Conservation (phyloP, 257 asterid genomes). For the Petunia secreta region DNA sequence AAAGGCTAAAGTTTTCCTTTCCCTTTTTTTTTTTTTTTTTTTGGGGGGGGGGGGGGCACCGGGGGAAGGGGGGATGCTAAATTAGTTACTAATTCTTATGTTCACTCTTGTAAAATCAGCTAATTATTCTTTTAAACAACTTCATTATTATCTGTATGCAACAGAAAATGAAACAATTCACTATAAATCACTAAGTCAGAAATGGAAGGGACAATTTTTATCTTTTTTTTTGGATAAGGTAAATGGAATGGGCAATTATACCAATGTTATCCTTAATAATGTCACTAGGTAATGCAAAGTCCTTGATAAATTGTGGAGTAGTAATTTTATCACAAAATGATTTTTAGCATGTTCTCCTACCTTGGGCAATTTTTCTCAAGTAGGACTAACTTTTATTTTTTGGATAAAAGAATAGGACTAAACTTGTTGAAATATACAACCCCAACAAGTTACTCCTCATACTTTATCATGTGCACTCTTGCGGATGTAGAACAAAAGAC, state of each 20-base stretch:
- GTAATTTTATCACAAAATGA: neutral
- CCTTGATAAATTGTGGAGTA: neutral
- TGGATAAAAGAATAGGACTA: neutral
- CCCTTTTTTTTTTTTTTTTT: too few species aligned
- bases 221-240: too few species aligned
- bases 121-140: neutral
- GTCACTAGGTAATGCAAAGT: neutral
- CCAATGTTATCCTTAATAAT: neutral
- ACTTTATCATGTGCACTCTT: neutral
- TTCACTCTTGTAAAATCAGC: slow-evolving; percentile 1
- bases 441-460: neutral
- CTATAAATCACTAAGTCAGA: neutral
- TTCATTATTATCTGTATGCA: slow-evolving; percentile 4
- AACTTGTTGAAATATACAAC: neutral
- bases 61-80: neutral
- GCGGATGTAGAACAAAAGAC: too few species aligned
- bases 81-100: slow-evolving; percentile 12
- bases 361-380: neutral
- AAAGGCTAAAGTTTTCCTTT: too few species aligned
- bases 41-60: too few species aligned
- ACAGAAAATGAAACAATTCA: neutral
- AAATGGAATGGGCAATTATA: neutral
- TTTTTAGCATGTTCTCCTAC: neutral
- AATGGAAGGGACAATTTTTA: neutral
- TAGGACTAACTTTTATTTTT: neutral